Evolutionary conservation across 2,329 filamentous ascomycete genomes (phyloP).

Genomic region (Alternaria triticina): DNA sequence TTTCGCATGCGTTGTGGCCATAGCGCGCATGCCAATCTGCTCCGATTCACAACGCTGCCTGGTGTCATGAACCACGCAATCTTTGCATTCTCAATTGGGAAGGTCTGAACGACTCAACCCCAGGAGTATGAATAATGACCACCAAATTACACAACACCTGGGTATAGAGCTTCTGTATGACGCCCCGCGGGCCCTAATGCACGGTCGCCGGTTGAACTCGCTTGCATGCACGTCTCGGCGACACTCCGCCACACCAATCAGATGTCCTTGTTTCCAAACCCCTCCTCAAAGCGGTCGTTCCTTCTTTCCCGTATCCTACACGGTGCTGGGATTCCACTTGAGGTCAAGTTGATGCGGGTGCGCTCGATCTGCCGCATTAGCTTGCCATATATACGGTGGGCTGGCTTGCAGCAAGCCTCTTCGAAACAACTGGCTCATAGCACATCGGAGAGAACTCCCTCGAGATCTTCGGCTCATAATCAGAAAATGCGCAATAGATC

Average conservation of each 20-base stretch:
- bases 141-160: background rate
- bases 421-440: background rate
- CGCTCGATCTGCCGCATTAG: background rate
- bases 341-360: background rate
- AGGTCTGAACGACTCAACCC: background rate
- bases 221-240: background rate
- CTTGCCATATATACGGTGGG: background rate
- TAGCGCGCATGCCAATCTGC: background rate
- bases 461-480: background rate
- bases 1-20: background rate
- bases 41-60: background rate
- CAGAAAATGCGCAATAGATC: background rate
- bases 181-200: background rate
- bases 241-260: background rate
- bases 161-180: background rate
- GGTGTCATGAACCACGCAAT: background rate
- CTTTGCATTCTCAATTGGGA: background rate
- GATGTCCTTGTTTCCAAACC: background rate
- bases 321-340: background rate
- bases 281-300: background rate
- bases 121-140: background rate
- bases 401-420: background rate
- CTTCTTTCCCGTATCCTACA: background rate
- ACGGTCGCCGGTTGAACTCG: background rate
- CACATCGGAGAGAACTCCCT: slow-evolving; percentile 2